Conservation (phyloP, 1,284 basidiomycete species). For the Cryptococcus sp. region DNA sequence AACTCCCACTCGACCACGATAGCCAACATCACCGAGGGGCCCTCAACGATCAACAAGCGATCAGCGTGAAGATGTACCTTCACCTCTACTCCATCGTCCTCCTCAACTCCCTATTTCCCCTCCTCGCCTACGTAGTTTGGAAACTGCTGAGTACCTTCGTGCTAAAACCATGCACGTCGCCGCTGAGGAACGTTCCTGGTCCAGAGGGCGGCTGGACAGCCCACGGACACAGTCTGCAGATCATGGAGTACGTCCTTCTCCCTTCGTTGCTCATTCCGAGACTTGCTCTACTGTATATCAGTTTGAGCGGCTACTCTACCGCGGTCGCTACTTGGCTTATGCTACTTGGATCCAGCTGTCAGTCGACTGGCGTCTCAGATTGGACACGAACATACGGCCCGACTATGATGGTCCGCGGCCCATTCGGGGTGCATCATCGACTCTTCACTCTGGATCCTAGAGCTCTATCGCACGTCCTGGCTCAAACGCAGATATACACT, state of each 20-base stretch:
- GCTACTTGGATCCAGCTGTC: too few relatives aligned
- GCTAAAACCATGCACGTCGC: constrained; percentile 13
- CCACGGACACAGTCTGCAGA: constrained; percentile 4
- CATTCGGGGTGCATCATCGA: constrained; percentile 25
- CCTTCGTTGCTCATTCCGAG: not conserved
- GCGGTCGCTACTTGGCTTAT: too few relatives aligned
- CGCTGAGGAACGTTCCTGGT: constrained; percentile 3
- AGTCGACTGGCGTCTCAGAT: constrained; percentile 6
- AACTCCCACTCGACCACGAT: too few relatives aligned
- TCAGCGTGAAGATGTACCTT: too few relatives aligned
- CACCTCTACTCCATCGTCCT: not conserved
- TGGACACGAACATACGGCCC: constrained; percentile 21
- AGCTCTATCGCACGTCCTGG: constrained; percentile 26
- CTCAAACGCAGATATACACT: constrained; percentile 21
- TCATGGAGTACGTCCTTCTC: constrained; percentile 6
- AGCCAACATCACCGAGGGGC: too few relatives aligned
- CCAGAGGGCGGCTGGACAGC: constrained; percentile 11
- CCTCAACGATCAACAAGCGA: too few relatives aligned
- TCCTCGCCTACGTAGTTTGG: not conserved
- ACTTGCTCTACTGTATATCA: too few relatives aligned
- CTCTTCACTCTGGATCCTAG: constrained; percentile 31
- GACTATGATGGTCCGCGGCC: constrained; percentile 24
- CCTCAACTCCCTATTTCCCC: not conserved
- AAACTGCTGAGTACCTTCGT: constrained; percentile 2
- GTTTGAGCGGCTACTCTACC: not conserved